phyloP scores from a whole-genome alignment of 305 asterid species.

The Ajuga reptans region DNA sequence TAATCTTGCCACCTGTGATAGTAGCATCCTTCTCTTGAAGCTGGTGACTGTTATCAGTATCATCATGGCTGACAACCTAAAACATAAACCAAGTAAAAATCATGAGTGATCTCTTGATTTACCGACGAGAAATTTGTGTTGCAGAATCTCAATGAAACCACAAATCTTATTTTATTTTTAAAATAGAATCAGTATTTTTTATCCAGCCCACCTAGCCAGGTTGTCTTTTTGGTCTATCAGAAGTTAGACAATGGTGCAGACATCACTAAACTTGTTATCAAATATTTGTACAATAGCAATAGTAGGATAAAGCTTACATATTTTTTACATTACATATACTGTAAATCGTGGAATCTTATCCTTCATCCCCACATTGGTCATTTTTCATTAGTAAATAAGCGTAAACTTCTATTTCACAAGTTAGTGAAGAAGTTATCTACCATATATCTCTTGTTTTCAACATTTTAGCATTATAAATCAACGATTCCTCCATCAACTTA shows the following conservation, averaged over 20 bases:
- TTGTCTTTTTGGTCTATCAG: not conserved
- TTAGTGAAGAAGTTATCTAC: not conserved
- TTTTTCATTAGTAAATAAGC: not conserved
- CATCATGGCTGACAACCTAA: conserved; percentile 36
- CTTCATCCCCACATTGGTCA: not conserved
- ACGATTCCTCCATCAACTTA: conserved; percentile 16
- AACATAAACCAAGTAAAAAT: conserved; percentile 23
- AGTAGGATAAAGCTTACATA: not conserved
- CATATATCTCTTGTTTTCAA: not conserved
- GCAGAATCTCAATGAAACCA: conserved; percentile 15
- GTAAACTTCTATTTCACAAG: not conserved
- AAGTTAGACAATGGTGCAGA: not conserved
- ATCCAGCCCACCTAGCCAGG: no score
- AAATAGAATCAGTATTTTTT: no score
- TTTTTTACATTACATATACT: not conserved
- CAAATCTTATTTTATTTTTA: not conserved
- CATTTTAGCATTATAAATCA: conserved; percentile 1
- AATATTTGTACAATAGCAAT: not conserved
- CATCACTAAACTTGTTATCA: not conserved
- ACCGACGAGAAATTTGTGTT: not conserved
- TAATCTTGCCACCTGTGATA: conserved; percentile 31
- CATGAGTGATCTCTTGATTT: conserved; percentile 13
- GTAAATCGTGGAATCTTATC: not conserved
- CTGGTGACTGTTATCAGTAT: conserved; percentile 36
- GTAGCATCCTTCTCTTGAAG: conserved; percentile 37